phyloP scores from a whole-genome alignment of 305 asterid genomes.

The Solanum hybrid region DNA sequence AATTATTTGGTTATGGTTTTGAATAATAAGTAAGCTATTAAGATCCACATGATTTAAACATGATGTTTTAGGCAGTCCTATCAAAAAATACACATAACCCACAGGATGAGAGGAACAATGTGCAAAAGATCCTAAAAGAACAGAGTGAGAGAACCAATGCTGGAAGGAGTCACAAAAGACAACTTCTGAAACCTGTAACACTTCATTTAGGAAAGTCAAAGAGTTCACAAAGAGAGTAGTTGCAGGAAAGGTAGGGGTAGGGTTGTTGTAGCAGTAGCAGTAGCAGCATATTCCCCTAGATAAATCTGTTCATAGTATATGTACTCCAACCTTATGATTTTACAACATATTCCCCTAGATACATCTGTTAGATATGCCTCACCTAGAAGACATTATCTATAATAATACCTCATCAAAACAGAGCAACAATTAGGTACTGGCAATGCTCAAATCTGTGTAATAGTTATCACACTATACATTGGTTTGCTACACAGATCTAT shows the following conservation, averaged over 20 bases:
- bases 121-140: background rate
- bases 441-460: background rate
- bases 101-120: background rate
- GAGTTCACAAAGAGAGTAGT: background rate
- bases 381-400: background rate
- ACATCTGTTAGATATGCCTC: background rate
- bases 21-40: background rate
- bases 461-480: background rate
- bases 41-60: background rate
- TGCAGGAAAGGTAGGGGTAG: background rate
- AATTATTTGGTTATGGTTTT: background rate
- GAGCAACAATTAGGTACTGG: background rate
- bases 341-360: background rate
- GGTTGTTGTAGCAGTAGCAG: background rate
- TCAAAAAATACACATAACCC: background rate
- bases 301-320: background rate
- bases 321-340: background rate
- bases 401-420: background rate
- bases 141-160: background rate
- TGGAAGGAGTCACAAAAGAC: background rate
- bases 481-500: background rate
- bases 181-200: background rate
- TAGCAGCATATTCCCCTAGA: background rate
- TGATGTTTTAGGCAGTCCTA: background rate
- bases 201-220: background rate